Conservation (phyloP, 140 eudicot species). For the Stevia rebaudiana region DNA sequence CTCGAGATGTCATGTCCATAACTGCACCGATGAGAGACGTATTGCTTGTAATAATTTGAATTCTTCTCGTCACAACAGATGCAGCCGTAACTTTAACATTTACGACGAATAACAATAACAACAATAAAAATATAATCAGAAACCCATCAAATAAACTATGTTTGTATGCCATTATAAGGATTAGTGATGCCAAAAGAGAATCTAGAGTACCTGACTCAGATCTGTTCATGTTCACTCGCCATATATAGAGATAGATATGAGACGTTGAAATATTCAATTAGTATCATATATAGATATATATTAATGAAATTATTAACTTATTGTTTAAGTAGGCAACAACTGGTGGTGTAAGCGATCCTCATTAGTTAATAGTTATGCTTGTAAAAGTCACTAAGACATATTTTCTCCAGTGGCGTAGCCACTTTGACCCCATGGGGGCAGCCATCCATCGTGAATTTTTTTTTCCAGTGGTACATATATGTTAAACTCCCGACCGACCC, state of each 20-base stretch:
- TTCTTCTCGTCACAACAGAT: not conserved
- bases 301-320: not conserved
- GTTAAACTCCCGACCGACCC: no score
- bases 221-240: not conserved
- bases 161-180: constrained; percentile 3
- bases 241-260: not conserved
- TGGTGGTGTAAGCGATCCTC: not conserved
- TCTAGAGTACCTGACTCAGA: not conserved
- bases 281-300: not conserved
- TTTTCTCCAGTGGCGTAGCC: no score
- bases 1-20: constrained; percentile 36
- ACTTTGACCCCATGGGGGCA: no score
- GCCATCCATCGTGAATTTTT: no score
- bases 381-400: no score
- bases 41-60: not conserved
- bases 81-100: not conserved
- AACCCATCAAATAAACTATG: not conserved
- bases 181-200: not conserved
- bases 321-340: not conserved
- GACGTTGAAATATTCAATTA: not conserved
- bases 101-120: not conserved
- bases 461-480: no score
- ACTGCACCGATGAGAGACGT: constrained; percentile 32
- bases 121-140: not conserved
- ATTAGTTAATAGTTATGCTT: not conserved